Percentiles rank a stretch among this genome's conserved stretches.
Conservation (phyloP, 2,329 filamentous ascomycete genomes). For the Epichloe aotearoae region DNA sequence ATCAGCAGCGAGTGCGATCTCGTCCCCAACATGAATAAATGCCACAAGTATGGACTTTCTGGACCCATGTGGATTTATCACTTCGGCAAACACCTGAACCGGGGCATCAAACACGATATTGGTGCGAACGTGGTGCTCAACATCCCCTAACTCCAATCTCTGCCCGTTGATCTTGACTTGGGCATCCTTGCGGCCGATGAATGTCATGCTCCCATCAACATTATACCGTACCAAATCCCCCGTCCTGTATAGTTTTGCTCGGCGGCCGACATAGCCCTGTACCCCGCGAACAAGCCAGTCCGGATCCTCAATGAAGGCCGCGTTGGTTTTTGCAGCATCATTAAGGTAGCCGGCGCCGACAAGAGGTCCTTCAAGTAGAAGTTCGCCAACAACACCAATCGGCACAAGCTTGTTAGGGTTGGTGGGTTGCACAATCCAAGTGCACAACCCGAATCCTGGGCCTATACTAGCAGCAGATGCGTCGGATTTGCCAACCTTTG, state of each 20-base stretch:
- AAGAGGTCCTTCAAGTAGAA: slow-evolving; percentile 27
- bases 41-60: background rate
- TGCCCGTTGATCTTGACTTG: slow-evolving; percentile 44
- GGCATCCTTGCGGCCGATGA: slow-evolving; percentile 36
- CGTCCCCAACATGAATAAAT: background rate
- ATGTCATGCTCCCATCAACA: slow-evolving; percentile 20
- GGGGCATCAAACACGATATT: background rate
- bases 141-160: slow-evolving; percentile 29
- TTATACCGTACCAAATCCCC: slow-evolving; percentile 32
- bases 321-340: slow-evolving; percentile 29
- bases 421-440: slow-evolving; percentile 2
- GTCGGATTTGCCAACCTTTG: background rate
- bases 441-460: slow-evolving; percentile 1
- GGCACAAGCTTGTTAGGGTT: slow-evolving; percentile 12
- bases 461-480: slow-evolving; percentile 2
- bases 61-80: background rate
- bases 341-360: slow-evolving; percentile 37
- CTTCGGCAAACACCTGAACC: background rate
- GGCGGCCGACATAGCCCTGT: background rate
- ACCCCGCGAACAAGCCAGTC: slow-evolving; percentile 12
- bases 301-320: slow-evolving; percentile 28
- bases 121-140: slow-evolving; percentile 7
- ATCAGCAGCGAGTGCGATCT: background rate
- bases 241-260: slow-evolving; percentile 27
- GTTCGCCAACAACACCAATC: slow-evolving; percentile 21